Evolutionary conservation across 164 flowering plant species (phyloP).

Genomic region (Berberis vulgaris): DNA sequence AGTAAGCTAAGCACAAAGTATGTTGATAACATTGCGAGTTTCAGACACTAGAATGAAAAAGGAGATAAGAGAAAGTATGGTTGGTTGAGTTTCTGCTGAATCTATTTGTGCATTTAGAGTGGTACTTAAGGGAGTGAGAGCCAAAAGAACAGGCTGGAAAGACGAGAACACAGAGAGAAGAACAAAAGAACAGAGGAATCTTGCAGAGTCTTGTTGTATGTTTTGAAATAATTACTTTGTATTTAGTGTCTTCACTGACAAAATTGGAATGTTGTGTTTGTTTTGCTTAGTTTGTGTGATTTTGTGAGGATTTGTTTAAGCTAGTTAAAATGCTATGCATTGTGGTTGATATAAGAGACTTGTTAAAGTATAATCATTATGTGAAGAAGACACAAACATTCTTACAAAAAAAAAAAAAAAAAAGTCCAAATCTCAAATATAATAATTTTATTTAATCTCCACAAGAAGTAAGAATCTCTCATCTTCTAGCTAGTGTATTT

Average conservation of each 20-base stretch:
- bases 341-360: too few species aligned
- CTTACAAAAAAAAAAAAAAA: too few species aligned
- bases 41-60: not conserved
- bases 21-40: slow-evolving; percentile 10
- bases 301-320: too few species aligned
- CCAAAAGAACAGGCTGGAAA: not conserved
- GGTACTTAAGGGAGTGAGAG: too few species aligned
- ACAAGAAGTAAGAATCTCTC: too few species aligned
- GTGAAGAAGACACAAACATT: too few species aligned
- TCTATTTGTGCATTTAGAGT: not conserved
- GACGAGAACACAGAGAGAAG: not conserved
- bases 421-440: too few species aligned
- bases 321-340: too few species aligned
- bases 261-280: slow-evolving; percentile 9
- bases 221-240: not conserved
- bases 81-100: not conserved
- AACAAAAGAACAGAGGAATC: slow-evolving; percentile 9
- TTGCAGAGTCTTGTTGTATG: slow-evolving; percentile 6
- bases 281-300: not conserved
- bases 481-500: too few species aligned
- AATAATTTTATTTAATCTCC: too few species aligned
- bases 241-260: slow-evolving; percentile 1
- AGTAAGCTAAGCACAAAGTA: slow-evolving; percentile 16
- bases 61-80: not conserved
- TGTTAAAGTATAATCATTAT: too few species aligned